phyloP scores from a whole-genome alignment of 2,329 filamentous ascomycete species.

The Colletotrichum cuscutae region DNA sequence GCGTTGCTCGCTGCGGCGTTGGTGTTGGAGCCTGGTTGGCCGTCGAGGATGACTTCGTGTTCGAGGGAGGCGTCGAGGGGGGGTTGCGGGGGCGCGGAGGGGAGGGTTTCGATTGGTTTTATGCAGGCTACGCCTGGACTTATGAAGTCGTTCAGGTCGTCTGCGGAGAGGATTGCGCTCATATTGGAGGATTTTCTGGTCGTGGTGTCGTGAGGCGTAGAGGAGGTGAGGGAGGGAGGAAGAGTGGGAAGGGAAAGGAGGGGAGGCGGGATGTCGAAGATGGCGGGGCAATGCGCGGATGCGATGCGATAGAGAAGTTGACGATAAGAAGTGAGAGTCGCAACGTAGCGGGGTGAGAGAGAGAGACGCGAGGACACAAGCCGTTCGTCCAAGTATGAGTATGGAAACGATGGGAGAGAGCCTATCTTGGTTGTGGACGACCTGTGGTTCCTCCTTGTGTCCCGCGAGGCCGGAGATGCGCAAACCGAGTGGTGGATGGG shows the following conservation, averaged over 20 bases:
- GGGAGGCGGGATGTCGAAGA: neutral
- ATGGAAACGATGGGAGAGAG: neutral
- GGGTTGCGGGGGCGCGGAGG: conserved; percentile 60
- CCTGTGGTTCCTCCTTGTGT: too few relatives aligned
- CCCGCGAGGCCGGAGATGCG: conserved; percentile 34
- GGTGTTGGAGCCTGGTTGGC: conserved; percentile 66
- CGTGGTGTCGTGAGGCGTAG: neutral
- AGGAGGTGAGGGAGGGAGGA: neutral
- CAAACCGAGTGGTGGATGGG: conserved; percentile 1
- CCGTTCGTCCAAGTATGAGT: neutral
- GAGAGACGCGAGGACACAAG: neutral
- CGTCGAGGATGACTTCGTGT: conserved; percentile 95
- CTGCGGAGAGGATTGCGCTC: conserved; percentile 96
- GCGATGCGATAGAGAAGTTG: neutral
- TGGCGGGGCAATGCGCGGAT: conserved; percentile 11
- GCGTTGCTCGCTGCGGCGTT: conserved; percentile 59
- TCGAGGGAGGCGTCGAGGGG: conserved; percentile 49
- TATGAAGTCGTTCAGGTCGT: conserved; percentile 99
- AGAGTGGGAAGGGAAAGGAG: neutral
- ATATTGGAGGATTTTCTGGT: conserved; percentile 61
- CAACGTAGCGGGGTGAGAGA: neutral
- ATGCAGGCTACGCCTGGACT: conserved; percentile 97
- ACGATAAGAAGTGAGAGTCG: neutral
- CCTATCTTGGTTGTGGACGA: neutral
- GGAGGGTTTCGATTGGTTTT: conserved; percentile 94